phyloP scores from a whole-genome alignment of 192 early-diverging fungal species.

The Podila clonocystis region DNA sequence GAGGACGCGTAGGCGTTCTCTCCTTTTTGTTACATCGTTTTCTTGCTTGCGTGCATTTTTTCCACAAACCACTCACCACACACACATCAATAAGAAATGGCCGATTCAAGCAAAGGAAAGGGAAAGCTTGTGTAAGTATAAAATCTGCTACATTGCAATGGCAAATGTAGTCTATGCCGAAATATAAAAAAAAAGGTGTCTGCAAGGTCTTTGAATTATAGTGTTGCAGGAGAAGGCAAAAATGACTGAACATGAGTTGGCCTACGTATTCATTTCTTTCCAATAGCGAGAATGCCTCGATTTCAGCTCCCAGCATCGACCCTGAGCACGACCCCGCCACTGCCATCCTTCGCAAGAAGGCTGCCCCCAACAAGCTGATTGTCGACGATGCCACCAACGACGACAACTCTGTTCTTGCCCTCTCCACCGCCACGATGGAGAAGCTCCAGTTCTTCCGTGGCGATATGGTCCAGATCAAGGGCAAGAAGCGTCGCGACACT shows the following conservation, averaged over 20 bases:
- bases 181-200: no score
- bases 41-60: no score
- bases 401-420: constrained; percentile 85
- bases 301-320: constrained; percentile 50
- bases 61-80: no score
- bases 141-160: not conserved
- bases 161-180: no score
- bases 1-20: no score
- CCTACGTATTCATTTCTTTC: not conserved
- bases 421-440: constrained; percentile 83
- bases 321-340: constrained; percentile 82
- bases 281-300: constrained; percentile 59
- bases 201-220: no score
- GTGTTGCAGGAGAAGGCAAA: no score
- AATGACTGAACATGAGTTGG: no score
- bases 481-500: constrained; percentile 89
- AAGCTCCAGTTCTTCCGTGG: constrained; percentile 79
- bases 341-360: constrained; percentile 79
- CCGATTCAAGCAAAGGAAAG: not conserved
- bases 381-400: constrained; percentile 89
- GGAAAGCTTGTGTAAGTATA: constrained; percentile 7
- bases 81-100: not conserved
- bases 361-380: constrained; percentile 85
- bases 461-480: constrained; percentile 85
- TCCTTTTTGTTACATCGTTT: no score